These are phyloP conservation scores for Uronychia binucleata DNA, from an alignment of 73 alveolate genomes.

Conservation along the genomic window DNA sequence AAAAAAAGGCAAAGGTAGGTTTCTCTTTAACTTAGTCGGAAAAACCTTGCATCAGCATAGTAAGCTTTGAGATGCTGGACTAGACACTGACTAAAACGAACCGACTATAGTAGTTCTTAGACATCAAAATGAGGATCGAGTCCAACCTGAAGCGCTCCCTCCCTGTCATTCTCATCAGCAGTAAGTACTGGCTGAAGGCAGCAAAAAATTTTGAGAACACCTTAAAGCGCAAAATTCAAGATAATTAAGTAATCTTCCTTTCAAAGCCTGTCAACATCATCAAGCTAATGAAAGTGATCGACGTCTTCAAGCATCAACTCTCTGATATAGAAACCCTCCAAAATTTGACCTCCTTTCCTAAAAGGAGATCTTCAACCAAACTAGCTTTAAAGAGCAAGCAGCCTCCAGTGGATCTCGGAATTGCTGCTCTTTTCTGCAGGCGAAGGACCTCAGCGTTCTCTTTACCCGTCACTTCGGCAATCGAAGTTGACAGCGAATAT, in stretches of 20 bases:
- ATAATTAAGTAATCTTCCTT: neutral
- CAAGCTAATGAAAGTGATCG: neutral
- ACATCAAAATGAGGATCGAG: neutral
- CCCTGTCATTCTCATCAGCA: neutral
- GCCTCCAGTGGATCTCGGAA: too few relatives aligned
- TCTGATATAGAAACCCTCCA: too few relatives aligned
- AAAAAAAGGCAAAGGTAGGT: neutral
- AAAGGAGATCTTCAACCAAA: too few relatives aligned
- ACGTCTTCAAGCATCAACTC: neutral
- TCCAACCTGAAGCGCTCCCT: neutral
- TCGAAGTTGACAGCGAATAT: too few relatives aligned
- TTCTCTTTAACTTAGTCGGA: neutral
- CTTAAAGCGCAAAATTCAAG: neutral
- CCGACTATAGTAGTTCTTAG: neutral
- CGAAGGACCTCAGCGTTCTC: too few relatives aligned
- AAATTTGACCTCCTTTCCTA: too few relatives aligned
- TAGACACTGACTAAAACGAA: neutral
- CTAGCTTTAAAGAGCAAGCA: too few relatives aligned
- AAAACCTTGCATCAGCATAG: neutral
- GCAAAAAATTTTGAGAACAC: neutral
- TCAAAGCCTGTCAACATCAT: neutral
- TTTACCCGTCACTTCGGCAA: too few relatives aligned
- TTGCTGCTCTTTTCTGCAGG: too few relatives aligned
- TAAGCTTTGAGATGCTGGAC: neutral
- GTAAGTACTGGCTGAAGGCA: neutral